These are phyloP conservation scores for Carallia pectinifolia DNA, from an alignment of 345 rosid species.

Conservation along the genomic window DNA sequence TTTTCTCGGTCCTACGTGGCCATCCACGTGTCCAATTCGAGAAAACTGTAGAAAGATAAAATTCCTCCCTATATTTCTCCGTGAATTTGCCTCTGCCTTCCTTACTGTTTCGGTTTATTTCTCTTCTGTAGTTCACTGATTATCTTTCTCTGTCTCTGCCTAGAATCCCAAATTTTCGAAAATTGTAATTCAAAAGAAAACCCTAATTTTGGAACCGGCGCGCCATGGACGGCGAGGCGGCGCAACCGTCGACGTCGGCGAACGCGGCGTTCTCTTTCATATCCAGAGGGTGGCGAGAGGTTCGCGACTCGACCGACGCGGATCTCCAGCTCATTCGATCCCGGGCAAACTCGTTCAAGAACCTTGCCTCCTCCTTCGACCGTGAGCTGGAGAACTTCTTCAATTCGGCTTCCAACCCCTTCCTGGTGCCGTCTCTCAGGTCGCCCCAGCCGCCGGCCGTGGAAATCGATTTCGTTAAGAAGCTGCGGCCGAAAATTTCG, in stretches of 20 bases:
- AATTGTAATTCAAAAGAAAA: not conserved
- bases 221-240: constrained; percentile 44
- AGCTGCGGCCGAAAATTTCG: constrained; percentile 78
- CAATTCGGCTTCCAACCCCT: constrained; percentile 60
- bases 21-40: constrained; percentile 40
- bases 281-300: constrained; percentile 90
- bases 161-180: too few relatives aligned
- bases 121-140: too few relatives aligned
- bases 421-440: constrained; percentile 45
- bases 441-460: constrained; percentile 35
- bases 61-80: too few relatives aligned
- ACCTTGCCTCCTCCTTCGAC: constrained; percentile 80
- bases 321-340: constrained; percentile 77
- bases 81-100: too few relatives aligned
- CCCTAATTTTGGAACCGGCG: not conserved
- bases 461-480: constrained; percentile 82
- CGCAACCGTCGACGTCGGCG: constrained; percentile 27
- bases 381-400: constrained; percentile 83
- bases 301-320: constrained; percentile 88
- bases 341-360: constrained; percentile 85
- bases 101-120: too few relatives aligned
- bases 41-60: constrained; percentile 20
- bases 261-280: constrained; percentile 67
- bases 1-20: constrained; percentile 41
- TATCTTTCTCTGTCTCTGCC: too few relatives aligned